These are phyloP conservation scores for Pichia sp. DNA, from an alignment of 1,139 yeast species.

Conservation along the genomic window DNA sequence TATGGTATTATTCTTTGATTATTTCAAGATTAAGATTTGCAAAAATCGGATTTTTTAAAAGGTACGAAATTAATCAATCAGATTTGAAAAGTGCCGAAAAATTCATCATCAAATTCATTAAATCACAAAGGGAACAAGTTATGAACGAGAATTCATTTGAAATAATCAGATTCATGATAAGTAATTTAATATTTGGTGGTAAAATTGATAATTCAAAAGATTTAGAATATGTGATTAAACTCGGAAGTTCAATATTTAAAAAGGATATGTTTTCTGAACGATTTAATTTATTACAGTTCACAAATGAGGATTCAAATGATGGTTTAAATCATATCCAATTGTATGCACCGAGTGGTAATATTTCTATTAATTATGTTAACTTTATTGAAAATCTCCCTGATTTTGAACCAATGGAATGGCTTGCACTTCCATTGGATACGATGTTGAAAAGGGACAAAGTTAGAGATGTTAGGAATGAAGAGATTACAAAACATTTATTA, in stretches of 20 bases:
- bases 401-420: slow-evolving; percentile 57
- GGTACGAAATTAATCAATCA: slow-evolving; percentile 67
- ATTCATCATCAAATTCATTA: slow-evolving; percentile 40
- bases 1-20: slow-evolving; percentile 67
- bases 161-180: slow-evolving; percentile 29
- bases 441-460: slow-evolving; percentile 2
- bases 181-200: slow-evolving; percentile 57
- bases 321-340: background rate
- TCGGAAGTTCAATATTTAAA: slow-evolving; percentile 32
- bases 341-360: slow-evolving; percentile 44
- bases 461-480: background rate
- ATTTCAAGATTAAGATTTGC: slow-evolving; percentile 53
- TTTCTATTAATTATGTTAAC: slow-evolving; percentile 12
- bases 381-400: slow-evolving; percentile 59
- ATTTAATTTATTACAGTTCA: slow-evolving; percentile 33
- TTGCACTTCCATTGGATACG: slow-evolving; percentile 44
- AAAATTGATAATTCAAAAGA: slow-evolving; percentile 52
- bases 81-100: slow-evolving; percentile 53
- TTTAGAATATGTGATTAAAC: slow-evolving; percentile 23
- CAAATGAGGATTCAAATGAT: slow-evolving; percentile 13
- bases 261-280: slow-evolving; percentile 32
- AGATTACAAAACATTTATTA: background rate
- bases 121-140: slow-evolving; percentile 28
- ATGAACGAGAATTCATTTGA: slow-evolving; percentile 30
- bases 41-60: slow-evolving; percentile 56